These are phyloP conservation scores for Lepiota subincarnata DNA, from an alignment of 768 basidiomycete species.

Conservation along the genomic window DNA sequence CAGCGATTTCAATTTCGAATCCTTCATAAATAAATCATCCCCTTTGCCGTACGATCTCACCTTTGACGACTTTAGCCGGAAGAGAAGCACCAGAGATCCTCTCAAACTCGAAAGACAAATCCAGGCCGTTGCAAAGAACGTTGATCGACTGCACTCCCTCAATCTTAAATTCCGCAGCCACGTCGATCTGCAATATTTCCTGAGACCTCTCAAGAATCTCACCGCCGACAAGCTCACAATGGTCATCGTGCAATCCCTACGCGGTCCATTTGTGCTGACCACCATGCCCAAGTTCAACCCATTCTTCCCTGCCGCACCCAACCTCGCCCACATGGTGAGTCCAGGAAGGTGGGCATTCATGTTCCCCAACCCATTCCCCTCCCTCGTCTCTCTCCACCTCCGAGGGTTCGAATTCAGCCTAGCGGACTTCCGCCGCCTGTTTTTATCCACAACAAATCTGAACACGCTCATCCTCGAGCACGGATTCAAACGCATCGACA, in stretches of 20 bases:
- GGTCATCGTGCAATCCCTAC: too few relatives aligned
- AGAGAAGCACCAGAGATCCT: too few relatives aligned
- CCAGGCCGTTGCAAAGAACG: conserved; percentile 6
- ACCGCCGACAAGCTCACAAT: background rate
- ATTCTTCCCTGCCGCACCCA: background rate
- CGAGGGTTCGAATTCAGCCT: background rate
- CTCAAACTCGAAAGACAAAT: background rate
- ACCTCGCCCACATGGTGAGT: background rate
- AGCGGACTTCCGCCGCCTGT: background rate
- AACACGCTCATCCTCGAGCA: too few relatives aligned
- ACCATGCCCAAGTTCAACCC: background rate
- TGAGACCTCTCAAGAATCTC: background rate
- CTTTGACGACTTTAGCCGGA: too few relatives aligned
- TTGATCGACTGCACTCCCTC: conserved; percentile 10
- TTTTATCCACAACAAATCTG: background rate
- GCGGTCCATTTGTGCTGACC: background rate
- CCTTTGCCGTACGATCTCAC: conserved; percentile 8
- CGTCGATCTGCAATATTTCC: conserved; percentile 2
- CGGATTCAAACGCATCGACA: too few relatives aligned
- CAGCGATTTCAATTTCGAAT: conserved; percentile 8
- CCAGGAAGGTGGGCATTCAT: background rate
- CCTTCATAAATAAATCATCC: conserved; percentile 28
- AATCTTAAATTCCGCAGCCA: conserved; percentile 6
- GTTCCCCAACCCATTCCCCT: background rate
- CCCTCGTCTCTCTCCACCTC: background rate